phyloP scores from a whole-genome alignment of 176 grass and related monocot species.

The Echinochloa phyllopogon region DNA sequence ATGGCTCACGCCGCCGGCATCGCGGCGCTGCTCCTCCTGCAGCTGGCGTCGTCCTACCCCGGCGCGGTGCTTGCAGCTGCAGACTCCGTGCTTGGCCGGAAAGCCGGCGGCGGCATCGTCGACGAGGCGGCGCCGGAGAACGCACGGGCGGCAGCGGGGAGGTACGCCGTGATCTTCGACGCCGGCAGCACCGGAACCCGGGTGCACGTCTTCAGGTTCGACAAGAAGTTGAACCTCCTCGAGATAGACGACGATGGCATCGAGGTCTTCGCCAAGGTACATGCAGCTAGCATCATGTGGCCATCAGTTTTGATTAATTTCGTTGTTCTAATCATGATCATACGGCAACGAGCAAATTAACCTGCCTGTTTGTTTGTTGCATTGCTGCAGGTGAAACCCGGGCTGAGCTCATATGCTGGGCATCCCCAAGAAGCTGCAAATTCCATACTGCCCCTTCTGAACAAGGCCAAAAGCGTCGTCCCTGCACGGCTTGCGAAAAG shows the following conservation, averaged over 20 bases:
- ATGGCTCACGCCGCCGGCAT: background rate
- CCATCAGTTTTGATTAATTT: too few species aligned
- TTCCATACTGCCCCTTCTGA: slow-evolving; percentile 46
- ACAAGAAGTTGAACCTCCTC: slow-evolving; percentile 23
- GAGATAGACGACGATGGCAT: slow-evolving; percentile 19
- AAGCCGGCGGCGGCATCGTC: background rate
- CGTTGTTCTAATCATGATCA: too few species aligned
- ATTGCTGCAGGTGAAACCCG: slow-evolving; percentile 32
- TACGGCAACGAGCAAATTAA: too few species aligned
- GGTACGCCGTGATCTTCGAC: slow-evolving; percentile 45
- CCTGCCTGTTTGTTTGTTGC: too few species aligned
- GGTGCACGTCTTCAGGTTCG: slow-evolving; percentile 45
- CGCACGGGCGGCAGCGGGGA: background rate
- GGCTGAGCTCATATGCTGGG: slow-evolving; percentile 59
- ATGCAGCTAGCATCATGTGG: too few species aligned
- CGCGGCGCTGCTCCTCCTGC: background rate
- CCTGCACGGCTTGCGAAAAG: slow-evolving; percentile 15
- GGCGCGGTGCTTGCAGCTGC: background rate
- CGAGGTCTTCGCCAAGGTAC: slow-evolving; percentile 33
- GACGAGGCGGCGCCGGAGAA: background rate
- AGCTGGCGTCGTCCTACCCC: background rate
- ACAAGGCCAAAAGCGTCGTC: slow-evolving; percentile 46
- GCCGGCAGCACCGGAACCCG: slow-evolving; percentile 53
- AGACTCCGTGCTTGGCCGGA: slow-evolving; percentile 21
- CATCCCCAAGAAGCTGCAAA: slow-evolving; percentile 44